These are phyloP conservation scores for Volutella citrinella DNA, from an alignment of 2,329 filamentous ascomycete genomes.

Conservation along the genomic window DNA sequence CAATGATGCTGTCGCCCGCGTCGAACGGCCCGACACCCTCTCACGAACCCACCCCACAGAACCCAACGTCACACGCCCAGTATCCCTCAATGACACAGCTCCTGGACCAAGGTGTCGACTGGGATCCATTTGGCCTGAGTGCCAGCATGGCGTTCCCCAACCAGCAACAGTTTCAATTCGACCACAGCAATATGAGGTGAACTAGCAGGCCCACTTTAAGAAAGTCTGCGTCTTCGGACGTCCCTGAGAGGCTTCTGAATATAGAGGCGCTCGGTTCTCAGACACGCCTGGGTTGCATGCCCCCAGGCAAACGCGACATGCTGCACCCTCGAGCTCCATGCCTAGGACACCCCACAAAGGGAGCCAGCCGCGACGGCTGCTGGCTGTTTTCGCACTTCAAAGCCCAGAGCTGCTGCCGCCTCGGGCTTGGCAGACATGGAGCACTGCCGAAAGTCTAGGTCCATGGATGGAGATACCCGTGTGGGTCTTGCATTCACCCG, in stretches of 20 bases:
- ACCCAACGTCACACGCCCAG: conserved; percentile 27
- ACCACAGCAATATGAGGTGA: conserved; percentile 54
- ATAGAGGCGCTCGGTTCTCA: no score
- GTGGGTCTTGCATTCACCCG: no score
- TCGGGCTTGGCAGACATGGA: no score
- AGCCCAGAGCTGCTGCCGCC: no score
- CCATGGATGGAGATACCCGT: no score
- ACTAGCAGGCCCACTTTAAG: conserved; percentile 2
- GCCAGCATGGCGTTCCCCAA: conserved; percentile 95
- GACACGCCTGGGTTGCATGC: no score
- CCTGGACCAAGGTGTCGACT: conserved; percentile 80
- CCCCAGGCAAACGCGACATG: no score
- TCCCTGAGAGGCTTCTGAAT: neutral
- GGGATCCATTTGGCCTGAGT: conserved; percentile 88
- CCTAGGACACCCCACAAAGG: no score
- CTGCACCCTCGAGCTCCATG: no score
- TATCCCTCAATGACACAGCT: conserved; percentile 65
- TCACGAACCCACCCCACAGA: conserved; percentile 33
- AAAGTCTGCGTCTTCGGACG: neutral
- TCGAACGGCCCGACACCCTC: conserved; percentile 37
- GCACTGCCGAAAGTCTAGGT: no score
- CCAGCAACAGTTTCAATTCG: conserved; percentile 76
- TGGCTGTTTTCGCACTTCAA: no score
- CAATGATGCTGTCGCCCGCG: conserved; percentile 39
- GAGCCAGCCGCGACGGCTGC: no score